Percentiles rank a stretch among this genome's conserved stretches.
phyloP scores from a whole-genome alignment of 2,329 filamentous ascomycete genomes.

The Cercospora sp. region DNA sequence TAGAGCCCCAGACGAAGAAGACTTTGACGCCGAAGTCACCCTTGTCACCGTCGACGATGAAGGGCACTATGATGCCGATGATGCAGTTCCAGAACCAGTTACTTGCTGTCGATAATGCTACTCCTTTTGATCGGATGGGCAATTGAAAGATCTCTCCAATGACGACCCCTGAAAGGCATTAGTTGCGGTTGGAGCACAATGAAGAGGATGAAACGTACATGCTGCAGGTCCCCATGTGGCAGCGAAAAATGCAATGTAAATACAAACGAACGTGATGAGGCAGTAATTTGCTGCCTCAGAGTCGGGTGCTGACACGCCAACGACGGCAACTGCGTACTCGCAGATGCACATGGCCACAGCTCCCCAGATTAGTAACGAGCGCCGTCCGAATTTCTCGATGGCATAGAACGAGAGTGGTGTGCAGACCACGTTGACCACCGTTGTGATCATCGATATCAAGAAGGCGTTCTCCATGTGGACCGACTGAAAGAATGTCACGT shows the following conservation, averaged over 20 bases:
- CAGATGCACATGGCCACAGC: slow-evolving; percentile 78
- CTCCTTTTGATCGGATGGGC: slow-evolving; percentile 54
- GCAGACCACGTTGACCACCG: slow-evolving; percentile 81
- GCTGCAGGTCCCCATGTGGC: slow-evolving; percentile 63
- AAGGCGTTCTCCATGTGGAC: slow-evolving; percentile 76
- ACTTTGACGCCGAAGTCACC: slow-evolving; percentile 55
- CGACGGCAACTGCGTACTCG: slow-evolving; percentile 78
- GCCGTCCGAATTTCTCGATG: slow-evolving; percentile 79
- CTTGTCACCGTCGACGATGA: slow-evolving; percentile 63
- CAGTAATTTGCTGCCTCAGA: slow-evolving; percentile 53
- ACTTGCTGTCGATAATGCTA: slow-evolving; percentile 80
- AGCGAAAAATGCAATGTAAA: slow-evolving; percentile 93
- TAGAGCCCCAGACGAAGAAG: slow-evolving; percentile 50
- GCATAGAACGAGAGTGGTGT: slow-evolving; percentile 88
- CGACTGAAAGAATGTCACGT: slow-evolving; percentile 77
- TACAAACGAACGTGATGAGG: slow-evolving; percentile 81
- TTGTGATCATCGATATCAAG: slow-evolving; percentile 82
- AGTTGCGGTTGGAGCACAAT: neutral
- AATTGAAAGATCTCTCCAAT: slow-evolving; percentile 90
- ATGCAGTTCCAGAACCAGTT: slow-evolving; percentile 56
- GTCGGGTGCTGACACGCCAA: slow-evolving; percentile 44
- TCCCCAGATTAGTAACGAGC: slow-evolving; percentile 74
- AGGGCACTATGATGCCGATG: slow-evolving; percentile 71
- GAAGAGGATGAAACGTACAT: neutral
- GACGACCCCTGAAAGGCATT: slow-evolving; percentile 44